These are phyloP conservation scores for Pseudogymnoascus sp. DNA, from an alignment of 2,329 filamentous ascomycete genomes.

Conservation along the genomic window DNA sequence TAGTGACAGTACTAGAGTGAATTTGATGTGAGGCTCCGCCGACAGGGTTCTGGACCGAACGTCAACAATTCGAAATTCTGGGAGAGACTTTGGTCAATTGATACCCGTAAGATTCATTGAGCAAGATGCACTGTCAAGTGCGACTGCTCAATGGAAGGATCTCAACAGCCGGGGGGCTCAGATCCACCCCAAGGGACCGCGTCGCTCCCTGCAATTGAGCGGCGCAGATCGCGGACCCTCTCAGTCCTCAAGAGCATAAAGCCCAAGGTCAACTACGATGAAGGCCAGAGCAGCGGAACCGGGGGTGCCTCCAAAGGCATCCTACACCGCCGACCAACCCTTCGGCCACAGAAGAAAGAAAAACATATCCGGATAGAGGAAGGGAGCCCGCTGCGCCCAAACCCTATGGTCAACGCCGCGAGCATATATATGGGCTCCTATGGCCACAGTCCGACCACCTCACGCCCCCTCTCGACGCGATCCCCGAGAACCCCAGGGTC, in stretches of 20 bases:
- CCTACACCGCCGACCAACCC: conserved; percentile 17
- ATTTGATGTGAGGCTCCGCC: background rate
- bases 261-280: background rate
- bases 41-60: background rate
- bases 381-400: conserved; percentile 13
- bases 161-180: background rate
- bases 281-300: background rate
- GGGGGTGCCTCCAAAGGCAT: conserved; percentile 13
- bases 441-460: conserved; percentile 21
- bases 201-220: background rate
- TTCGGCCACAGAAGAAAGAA: conserved; percentile 10
- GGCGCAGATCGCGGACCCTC: background rate
- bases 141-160: background rate
- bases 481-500: conserved; percentile 17
- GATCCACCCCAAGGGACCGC: background rate
- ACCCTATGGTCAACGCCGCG: conserved; percentile 18
- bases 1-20: background rate
- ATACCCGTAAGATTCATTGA: background rate
- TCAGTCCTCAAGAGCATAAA: background rate
- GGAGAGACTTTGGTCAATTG: background rate
- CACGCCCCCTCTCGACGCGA: conserved; percentile 18
- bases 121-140: conserved; percentile 5
- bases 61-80: background rate
- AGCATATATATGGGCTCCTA: conserved; percentile 31
- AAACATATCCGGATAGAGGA: conserved; percentile 25